Base-by-base conservation (phyloP, 768 basidiomycete genomes). In the Suillus paluster region DNA sequence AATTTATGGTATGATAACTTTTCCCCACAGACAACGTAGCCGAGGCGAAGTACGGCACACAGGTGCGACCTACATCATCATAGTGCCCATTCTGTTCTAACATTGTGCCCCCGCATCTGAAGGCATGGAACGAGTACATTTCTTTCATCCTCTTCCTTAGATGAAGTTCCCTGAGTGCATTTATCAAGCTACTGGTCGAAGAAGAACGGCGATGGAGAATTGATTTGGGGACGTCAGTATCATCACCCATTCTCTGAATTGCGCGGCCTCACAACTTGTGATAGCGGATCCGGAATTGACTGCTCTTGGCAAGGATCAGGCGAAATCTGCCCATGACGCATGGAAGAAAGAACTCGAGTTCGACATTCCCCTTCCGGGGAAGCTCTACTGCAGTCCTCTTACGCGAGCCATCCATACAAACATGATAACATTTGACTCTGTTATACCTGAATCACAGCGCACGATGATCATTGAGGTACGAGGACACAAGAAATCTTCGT, bases 141-240 rank as follows among this genome's bases (percentile, higher is more conserved):
- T 45, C n/a, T 27, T 17, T 25, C 46, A 6, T 52, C 38, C 53
- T 52, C 34, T 58, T 15, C 0, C 19, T 11, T 27, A 6, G 17
- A 15, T n/a, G 36, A 42, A 46, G 14, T 33, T 21, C 12, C 33
- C 25, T 48, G 7, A 19, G 30, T 49, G 55, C 23, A 61, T 41
- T 27, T 17, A 23, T 56, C 17, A 58, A 90, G 90, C 12, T 70
- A 87, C 65, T 91, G 85, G 85, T 81, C 87, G 3, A 86, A 81
- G 66, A 69, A 86, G 10, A 74, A 89, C 53, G 87, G 86, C 0
- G 88, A 94, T 64, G 87, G 78, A 14, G 82, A 89, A 57, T 73
- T 91, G 5, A 75, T 74, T 1, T 94, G 91, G 91, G 92, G 92
- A 30, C 91, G 89, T 89, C 67, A 66, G 89, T 83, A 19, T 33